Evolutionary conservation across 139 green algal species (phyloP).

Genomic region (Tetradesmus obliquus): DNA sequence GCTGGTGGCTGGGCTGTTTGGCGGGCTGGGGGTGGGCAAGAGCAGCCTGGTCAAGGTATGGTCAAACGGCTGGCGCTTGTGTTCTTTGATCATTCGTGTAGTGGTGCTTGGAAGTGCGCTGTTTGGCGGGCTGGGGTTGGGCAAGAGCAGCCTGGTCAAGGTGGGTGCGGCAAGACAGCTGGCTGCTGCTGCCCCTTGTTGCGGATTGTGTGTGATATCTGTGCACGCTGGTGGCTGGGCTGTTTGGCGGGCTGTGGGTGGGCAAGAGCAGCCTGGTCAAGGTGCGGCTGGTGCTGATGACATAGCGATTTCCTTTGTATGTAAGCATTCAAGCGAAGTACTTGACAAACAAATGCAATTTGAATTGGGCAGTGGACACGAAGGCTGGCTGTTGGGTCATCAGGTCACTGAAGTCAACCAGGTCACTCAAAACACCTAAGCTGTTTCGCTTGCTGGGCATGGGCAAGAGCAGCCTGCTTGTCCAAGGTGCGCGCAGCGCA

Average conservation of each 20-base stretch:
- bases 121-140: constrained; percentile 44
- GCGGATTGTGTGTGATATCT: not conserved
- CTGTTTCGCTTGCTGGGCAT: no score
- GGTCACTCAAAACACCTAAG: no score
- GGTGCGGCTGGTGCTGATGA: not conserved
- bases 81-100: no score
- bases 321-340: no score
- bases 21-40: constrained; percentile 50
- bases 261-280: constrained; percentile 62
- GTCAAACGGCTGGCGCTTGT: no score
- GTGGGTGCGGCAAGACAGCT: not conserved
- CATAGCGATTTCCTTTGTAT: no score
- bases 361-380: no score
- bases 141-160: constrained; percentile 59
- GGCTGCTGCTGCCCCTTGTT: not conserved
- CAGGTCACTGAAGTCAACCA: no score
- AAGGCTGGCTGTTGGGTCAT: no score
- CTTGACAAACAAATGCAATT: no score
- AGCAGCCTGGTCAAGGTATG: constrained; percentile 52
- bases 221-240: not conserved
- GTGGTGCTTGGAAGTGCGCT: not conserved
- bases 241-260: constrained; percentile 43
- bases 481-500: no score
- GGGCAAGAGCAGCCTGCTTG: no score
- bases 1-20: constrained; percentile 39